Percentiles rank a stretch among this genome's conserved stretches.
These are phyloP conservation scores for Mycena pura DNA, from an alignment of 768 basidiomycete species.

Conservation along the genomic window DNA sequence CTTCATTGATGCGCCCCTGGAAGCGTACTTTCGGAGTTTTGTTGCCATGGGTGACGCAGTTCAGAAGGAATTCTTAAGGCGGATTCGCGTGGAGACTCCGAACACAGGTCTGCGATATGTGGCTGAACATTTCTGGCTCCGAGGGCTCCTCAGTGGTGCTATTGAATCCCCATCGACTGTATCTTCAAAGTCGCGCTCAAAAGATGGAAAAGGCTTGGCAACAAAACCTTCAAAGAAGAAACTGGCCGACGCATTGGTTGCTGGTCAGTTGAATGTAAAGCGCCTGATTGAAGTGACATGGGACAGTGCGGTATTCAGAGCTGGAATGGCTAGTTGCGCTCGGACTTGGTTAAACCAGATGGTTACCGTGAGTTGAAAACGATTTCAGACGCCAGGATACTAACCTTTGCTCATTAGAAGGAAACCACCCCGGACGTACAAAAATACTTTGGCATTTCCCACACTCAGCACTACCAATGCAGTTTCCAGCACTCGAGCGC, in stretches of 20 bases:
- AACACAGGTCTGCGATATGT: neutral
- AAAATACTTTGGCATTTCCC: neutral
- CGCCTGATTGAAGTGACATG: neutral
- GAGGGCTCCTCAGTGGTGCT: neutral
- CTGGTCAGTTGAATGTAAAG: conserved; percentile 4
- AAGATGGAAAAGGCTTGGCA: too few relatives aligned
- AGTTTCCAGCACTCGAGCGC: neutral
- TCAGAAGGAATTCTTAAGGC: neutral
- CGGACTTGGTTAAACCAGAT: conserved; percentile 2
- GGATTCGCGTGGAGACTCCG: neutral
- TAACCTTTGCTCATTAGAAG: neutral
- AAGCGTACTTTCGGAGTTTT: neutral
- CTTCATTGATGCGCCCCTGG: neutral
- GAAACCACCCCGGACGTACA: neutral
- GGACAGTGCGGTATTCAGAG: neutral
- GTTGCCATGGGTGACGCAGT: neutral
- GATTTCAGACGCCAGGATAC: too few relatives aligned
- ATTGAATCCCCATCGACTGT: neutral
- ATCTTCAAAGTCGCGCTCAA: neutral
- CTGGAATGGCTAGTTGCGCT: neutral
- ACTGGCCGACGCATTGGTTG: neutral
- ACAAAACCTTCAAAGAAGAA: neutral
- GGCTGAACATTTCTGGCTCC: neutral
- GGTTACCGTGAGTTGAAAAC: neutral
- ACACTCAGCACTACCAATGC: neutral